Evolutionary conservation across 768 basidiomycete species (phyloP), one percentile per base, ranked within the genome.

Genomic region (Multifurca ochricompacta): DNA sequence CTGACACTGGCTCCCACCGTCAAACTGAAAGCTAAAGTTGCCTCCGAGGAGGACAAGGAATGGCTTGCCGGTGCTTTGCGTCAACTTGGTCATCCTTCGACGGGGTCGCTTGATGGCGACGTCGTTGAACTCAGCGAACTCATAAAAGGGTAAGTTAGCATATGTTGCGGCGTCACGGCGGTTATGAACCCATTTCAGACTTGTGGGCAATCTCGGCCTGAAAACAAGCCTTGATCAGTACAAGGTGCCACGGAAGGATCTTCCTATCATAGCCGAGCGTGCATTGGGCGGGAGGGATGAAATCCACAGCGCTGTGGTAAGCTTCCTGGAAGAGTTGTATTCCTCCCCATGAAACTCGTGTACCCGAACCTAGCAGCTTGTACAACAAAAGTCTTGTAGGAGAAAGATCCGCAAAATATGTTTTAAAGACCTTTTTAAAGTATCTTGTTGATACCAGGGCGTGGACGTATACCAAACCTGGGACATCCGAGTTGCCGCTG

Each of bases 1-100:
- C 71, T 87, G 49, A 88, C 86, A 6, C 75, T 89, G 21, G 77
- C 80, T 4, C 76, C 84, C 1, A 81, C 81, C 28, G 78, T 88
- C 16, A 70, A 65, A 1, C 67, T 87, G 21, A 77, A 84, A 66
- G 76, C 83, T 1, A 74, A 79, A 54, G 65, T 75, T 21, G 81
- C 77, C 4, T 77, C 78, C 3, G 65, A 76, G n/a, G 77, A 81
- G 50, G 76, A 87, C 64, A 87, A 86, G 65, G 73, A 78, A 55
- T 72, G 69, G 54, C 74, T 87, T 2, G 78, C 83, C 4, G 68
- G 71, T 30, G 69, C 78, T 1, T 66, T 87, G 27, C 80, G 78
- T 63, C 79, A 85, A 62, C 70, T 87, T 21, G 71, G 70, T 23
- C 69, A 80, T 54, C 74, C 82, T 3, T 74, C 78, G n/a, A 83